Evolutionary conservation across 202 grass and related monocot genomes (phyloP).

Genomic region (Digitaria exilis): DNA sequence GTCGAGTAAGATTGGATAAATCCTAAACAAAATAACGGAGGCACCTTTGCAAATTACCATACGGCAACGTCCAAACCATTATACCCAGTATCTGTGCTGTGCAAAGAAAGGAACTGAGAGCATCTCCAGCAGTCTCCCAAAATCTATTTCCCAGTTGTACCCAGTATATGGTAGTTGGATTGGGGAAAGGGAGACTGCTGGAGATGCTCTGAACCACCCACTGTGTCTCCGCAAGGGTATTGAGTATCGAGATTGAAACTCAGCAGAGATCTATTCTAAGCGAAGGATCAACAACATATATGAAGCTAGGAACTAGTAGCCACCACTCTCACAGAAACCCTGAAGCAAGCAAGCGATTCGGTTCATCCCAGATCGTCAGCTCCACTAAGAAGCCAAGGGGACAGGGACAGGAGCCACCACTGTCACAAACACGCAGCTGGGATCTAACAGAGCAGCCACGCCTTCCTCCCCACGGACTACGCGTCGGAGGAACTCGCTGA

Average conservation of each 20-base stretch:
- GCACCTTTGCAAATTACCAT: too few species aligned
- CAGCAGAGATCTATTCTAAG: slow-evolving; percentile 9
- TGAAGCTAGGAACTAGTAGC: background rate
- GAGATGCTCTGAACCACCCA: background rate
- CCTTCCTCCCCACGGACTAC: background rate
- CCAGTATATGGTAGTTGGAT: too few species aligned
- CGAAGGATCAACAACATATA: background rate
- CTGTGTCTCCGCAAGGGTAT: background rate
- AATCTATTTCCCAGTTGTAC: too few species aligned
- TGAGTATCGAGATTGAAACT: background rate
- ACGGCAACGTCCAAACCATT: too few species aligned
- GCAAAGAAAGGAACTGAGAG: background rate
- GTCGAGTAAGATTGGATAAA: too few species aligned
- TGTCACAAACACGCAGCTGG: background rate
- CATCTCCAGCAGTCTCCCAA: too few species aligned
- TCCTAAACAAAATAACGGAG: background rate
- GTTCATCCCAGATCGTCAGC: background rate
- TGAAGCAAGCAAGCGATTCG: background rate
- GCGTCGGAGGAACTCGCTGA: background rate
- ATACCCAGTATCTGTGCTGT: too few species aligned
- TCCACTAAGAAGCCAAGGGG: background rate
- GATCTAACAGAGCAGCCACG: slow-evolving; percentile 3
- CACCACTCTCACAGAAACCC: background rate
- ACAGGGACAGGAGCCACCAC: background rate
- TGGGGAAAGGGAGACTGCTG: too few species aligned